Percentiles rank a stretch among this genome's conserved stretches.
phyloP scores from a whole-genome alignment of 345 rosid genomes.

The Hirschfeldia incana region DNA sequence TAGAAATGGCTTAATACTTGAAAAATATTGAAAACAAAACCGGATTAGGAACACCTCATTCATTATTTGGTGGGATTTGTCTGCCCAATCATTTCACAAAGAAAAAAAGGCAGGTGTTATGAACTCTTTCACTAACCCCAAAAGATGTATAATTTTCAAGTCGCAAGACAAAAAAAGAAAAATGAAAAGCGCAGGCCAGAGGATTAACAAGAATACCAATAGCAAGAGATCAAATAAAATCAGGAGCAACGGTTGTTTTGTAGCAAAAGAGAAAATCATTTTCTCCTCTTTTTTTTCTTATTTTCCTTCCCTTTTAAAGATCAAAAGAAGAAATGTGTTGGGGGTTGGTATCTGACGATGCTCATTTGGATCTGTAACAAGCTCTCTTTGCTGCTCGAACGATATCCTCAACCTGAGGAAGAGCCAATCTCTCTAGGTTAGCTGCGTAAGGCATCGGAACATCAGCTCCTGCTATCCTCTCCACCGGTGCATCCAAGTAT shows the following conservation, averaged over 20 bases:
- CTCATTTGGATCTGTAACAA: constrained; percentile 58
- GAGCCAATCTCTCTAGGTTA: constrained; percentile 84
- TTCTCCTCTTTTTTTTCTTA: constrained; percentile 9
- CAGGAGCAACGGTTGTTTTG: constrained; percentile 28
- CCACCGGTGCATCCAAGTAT: constrained; percentile 82
- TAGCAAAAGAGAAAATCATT: constrained; percentile 17
- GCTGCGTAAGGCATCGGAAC: constrained; percentile 93
- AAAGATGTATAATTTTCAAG: background rate
- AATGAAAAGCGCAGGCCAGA: background rate
- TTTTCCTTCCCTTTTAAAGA: constrained; percentile 30
- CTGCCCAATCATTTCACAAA: background rate
- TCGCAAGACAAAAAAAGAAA: background rate
- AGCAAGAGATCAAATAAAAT: constrained; percentile 22
- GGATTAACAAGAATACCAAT: background rate
- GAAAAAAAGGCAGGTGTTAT: background rate
- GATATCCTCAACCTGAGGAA: constrained; percentile 86
- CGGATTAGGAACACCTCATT: background rate
- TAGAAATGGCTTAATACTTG: background rate
- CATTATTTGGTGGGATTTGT: background rate
- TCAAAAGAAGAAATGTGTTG: constrained; percentile 34
- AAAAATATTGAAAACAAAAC: background rate
- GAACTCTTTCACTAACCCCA: background rate
- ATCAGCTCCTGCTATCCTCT: constrained; percentile 90
- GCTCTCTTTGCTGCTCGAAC: constrained; percentile 81
- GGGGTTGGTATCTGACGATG: background rate